These are phyloP conservation scores for Aphelidium insulamus DNA, from an alignment of 371 early-diverging fungal genomes.

Conservation along the genomic window DNA sequence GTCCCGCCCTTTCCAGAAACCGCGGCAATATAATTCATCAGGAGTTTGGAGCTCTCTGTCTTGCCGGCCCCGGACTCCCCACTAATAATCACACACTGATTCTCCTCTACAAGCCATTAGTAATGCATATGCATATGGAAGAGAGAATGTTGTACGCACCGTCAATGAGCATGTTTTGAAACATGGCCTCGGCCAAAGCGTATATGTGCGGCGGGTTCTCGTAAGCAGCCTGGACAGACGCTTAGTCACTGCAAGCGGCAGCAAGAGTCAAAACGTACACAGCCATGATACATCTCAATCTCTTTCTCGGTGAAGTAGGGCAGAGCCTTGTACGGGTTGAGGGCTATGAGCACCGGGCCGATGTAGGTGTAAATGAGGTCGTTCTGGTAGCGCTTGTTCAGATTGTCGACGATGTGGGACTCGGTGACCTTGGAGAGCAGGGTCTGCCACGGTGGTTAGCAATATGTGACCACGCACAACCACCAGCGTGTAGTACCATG, in stretches of 20 bases:
- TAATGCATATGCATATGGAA: too few species aligned
- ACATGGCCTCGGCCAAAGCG: neutral
- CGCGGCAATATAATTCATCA: conserved; percentile 93
- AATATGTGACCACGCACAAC: too few species aligned
- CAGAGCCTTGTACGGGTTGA: neutral
- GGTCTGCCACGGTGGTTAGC: too few species aligned
- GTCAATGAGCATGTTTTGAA: conserved; percentile 22
- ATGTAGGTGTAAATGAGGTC: conserved; percentile 39
- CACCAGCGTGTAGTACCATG: too few species aligned
- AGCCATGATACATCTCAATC: neutral
- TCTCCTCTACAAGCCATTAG: too few species aligned
- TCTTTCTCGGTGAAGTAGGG: neutral
- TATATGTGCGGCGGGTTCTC: neutral
- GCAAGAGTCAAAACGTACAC: neutral
- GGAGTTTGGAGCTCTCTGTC: too few species aligned
- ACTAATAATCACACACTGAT: conserved; percentile 28
- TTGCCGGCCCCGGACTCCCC: conserved; percentile 7
- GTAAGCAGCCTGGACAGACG: too few species aligned
- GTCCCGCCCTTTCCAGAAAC: conserved; percentile 48
- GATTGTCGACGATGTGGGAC: conserved; percentile 62
- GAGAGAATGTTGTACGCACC: too few species aligned
- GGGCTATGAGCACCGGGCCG: neutral
- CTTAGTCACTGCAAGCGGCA: too few species aligned
- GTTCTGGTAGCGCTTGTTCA: conserved; percentile 57
- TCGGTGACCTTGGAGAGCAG: conserved; percentile 63